A percentile compares a stretch with the other conserved stretches of the same genome.
phyloP scores from a whole-genome alignment of 768 basidiomycete species.

The Fomitopsis pulvina region DNA sequence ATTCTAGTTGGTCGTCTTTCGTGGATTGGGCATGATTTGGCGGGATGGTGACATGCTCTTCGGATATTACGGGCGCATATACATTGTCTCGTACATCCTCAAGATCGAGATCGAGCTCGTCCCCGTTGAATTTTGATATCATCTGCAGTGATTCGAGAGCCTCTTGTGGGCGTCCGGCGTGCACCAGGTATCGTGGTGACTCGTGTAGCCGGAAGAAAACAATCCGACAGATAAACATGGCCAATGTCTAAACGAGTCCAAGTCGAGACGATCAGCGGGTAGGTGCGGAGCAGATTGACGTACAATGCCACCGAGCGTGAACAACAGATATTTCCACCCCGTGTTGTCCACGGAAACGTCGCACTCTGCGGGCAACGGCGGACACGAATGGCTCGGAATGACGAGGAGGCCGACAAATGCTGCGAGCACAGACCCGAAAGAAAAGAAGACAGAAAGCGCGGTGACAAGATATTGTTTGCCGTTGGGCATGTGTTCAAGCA shows the following conservation, averaged over 20 bases:
- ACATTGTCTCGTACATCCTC: conserved; percentile 59
- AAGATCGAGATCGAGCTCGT: conserved; percentile 55
- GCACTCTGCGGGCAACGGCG: conserved; percentile 43
- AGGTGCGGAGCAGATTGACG: conserved; percentile 26
- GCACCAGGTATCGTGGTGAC: conserved; percentile 89
- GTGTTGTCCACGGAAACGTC: conserved; percentile 62
- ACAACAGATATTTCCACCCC: conserved; percentile 88
- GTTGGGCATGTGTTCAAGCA: conserved; percentile 89
- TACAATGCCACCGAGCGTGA: conserved; percentile 75
- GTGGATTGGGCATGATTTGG: background rate
- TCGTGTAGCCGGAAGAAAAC: conserved; percentile 90
- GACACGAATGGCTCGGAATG: conserved; percentile 72
- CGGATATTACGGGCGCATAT: conserved; percentile 4
- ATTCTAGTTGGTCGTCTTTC: background rate
- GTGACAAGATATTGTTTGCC: conserved; percentile 91
- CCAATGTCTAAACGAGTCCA: conserved; percentile 63
- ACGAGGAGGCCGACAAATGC: conserved; percentile 75
- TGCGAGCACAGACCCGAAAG: conserved; percentile 81
- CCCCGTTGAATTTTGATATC: conserved; percentile 85
- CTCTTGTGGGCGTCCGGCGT: conserved; percentile 78
- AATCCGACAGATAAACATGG: conserved; percentile 84
- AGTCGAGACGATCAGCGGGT: conserved; percentile 2
- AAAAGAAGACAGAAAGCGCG: conserved; percentile 92
- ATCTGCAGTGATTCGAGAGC: conserved; percentile 77
- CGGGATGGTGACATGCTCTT: background rate